phyloP scores from a whole-genome alignment of 2,329 filamentous ascomycete species.

The Whalleya microplaca region DNA sequence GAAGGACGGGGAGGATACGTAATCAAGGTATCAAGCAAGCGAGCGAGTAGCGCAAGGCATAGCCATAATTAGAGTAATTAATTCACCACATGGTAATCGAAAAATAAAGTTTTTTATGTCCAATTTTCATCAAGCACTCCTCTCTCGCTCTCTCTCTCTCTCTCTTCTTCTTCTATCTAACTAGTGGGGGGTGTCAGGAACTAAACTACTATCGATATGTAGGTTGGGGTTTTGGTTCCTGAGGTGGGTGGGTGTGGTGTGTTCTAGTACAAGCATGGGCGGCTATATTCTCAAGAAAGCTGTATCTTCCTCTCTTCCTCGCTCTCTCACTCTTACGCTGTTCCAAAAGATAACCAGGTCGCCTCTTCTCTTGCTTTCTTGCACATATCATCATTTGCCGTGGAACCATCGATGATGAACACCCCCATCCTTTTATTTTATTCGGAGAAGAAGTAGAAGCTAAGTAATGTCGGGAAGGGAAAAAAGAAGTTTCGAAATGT shows the following conservation, averaged over 20 bases:
- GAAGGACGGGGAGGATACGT: slow-evolving; percentile 38
- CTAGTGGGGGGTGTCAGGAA: no score
- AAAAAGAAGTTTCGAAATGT: no score
- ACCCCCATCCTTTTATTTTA: neutral
- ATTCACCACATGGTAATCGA: neutral
- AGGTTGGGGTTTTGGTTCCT: no score
- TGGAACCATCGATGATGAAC: neutral
- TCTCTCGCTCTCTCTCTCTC: neutral
- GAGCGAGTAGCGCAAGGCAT: neutral
- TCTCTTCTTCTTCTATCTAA: neutral
- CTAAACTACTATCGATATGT: neutral
- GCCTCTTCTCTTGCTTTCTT: neutral
- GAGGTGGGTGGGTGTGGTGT: neutral
- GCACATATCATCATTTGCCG: neutral
- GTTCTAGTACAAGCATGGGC: neutral
- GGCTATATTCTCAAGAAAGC: neutral
- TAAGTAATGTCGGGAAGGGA: no score
- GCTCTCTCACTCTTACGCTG: neutral
- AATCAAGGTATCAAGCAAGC: neutral
- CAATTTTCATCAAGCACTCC: neutral
- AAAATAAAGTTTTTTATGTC: neutral
- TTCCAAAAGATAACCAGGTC: neutral
- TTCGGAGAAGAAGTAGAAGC: no score
- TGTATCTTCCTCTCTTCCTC: neutral
- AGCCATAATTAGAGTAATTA: neutral